phyloP scores from a whole-genome alignment of 257 asterid species.

The Capsicum pubescens region DNA sequence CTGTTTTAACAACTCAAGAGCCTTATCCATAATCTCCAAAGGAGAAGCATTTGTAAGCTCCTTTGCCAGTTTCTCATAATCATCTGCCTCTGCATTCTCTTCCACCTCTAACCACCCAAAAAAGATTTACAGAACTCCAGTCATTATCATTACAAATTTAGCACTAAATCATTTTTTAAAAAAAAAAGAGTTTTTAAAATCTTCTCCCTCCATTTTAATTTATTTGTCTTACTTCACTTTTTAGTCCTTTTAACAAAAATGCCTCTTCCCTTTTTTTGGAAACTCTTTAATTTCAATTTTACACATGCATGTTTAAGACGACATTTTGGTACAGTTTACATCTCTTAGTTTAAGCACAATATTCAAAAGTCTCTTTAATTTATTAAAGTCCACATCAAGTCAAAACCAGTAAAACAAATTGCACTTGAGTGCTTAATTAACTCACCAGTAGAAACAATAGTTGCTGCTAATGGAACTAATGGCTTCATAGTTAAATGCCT shows the following conservation, averaged over 20 bases:
- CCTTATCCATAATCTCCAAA: constrained; percentile 61
- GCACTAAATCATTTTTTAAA: neutral
- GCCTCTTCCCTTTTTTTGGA: no score
- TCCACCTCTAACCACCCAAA: constrained; percentile 38
- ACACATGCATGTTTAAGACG: neutral
- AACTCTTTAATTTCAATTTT: no score
- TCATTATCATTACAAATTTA: neutral
- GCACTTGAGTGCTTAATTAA: neutral
- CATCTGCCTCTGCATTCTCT: constrained; percentile 41
- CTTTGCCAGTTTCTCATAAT: constrained; percentile 49
- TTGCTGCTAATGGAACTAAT: constrained; percentile 58
- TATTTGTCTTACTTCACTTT: no score
- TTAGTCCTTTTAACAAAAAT: neutral
- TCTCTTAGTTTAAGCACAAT: neutral
- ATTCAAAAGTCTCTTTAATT: no score
- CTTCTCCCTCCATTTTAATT: no score
- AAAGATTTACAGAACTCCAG: neutral
- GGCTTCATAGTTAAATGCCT: constrained; percentile 54
- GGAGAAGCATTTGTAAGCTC: constrained; percentile 61
- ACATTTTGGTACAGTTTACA: no score
- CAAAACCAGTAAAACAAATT: no score
- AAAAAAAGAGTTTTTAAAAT: constrained; percentile 20
- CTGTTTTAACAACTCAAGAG: constrained; percentile 35
- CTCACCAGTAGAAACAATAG: constrained; percentile 52
- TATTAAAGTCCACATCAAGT: neutral